Evolutionary conservation across 2,329 filamentous ascomycete genomes (phyloP), one percentile per base, ranked within the genome.

Genomic region (Colletotrichum paranaense): DNA sequence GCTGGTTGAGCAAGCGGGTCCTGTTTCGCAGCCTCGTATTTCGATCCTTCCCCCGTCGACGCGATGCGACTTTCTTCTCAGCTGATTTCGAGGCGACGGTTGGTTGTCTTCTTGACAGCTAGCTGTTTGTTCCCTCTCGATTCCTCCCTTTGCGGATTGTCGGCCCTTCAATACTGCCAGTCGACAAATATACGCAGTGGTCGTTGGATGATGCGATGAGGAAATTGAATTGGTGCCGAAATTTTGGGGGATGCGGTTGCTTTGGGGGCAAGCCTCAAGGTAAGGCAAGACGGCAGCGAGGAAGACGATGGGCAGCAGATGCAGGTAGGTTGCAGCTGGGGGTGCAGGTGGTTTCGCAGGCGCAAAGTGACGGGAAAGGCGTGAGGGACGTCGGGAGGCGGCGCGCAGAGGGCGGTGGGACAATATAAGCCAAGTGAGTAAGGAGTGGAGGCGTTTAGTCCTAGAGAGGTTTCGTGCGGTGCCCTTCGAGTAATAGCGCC

Each of bases 361-460:
- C 67, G 67, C 67, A 42, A 70, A 38, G 49, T 42, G 35, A 62
- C 56, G 32, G 59, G 58, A 66, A 70, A 66, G 56, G 67, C 66
- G 67, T 49, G 49, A 46, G 55, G 5, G 49, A 19, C 2, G 49
- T 19, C 24, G 56, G 49, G 22, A 35, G 16, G 56, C 53, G 55
- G 66, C 65, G 66, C 65, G 60, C 35, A 52, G 65, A 52, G 71
- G 71, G 71, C 49, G 57, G 60, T 56, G 46, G 67, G 57, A 70
- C 67, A 73, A 73, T 73, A 73, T 73, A 73, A 73, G 67, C 55
- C 46, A 53, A 65, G 55, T 62, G 70, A 60, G 46, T 65, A 65
- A 49, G 67, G 67, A 71, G 71, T 70, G 71, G 71, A 73, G 55
- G 67, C 67, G 22, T 57, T 49, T 42, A 49, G 26, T 16, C 58